These are phyloP conservation scores for Ehretia macrophylla DNA, from an alignment of 257 asterid genomes.

Conservation along the genomic window DNA sequence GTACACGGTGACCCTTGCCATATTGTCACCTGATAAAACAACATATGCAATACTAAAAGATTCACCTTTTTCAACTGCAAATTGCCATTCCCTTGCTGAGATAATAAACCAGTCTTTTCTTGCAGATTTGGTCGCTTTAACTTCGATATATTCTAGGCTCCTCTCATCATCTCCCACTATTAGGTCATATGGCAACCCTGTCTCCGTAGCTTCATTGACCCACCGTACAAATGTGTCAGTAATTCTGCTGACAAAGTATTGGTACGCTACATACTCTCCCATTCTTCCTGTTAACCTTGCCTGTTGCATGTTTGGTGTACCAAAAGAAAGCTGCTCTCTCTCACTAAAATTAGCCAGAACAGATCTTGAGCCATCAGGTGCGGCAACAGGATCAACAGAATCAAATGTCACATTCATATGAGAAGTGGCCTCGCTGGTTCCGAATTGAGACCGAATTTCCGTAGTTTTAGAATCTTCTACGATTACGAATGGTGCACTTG, in stretches of 20 bases:
- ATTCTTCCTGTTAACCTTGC: conserved; percentile 68
- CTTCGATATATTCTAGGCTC: conserved; percentile 63
- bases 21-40: conserved; percentile 39
- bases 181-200: conserved; percentile 88
- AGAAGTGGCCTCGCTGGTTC: conserved; percentile 20
- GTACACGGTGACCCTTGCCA: conserved; percentile 64
- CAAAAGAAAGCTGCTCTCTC: conserved; percentile 26
- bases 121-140: conserved; percentile 64
- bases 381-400: conserved; percentile 23
- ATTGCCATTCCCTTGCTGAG: conserved; percentile 85
- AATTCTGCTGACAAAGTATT: conserved; percentile 42
- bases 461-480: conserved; percentile 24
- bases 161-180: conserved; percentile 42
- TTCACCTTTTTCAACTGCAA: conserved; percentile 86
- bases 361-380: conserved; percentile 23
- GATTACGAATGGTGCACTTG: conserved; percentile 16
- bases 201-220: conserved; percentile 76
- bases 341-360: conserved; percentile 27
- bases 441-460: conserved; percentile 19
- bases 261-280: conserved; percentile 77
- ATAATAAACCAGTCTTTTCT: conserved; percentile 70
- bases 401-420: conserved; percentile 21
- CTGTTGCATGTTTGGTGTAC: conserved; percentile 31
- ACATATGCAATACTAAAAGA: conserved; percentile 86
- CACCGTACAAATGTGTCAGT: conserved; percentile 52